Evolutionary conservation across 768 basidiomycete genomes (phyloP).

Genomic region (Tricholoma bakamatsutake): DNA sequence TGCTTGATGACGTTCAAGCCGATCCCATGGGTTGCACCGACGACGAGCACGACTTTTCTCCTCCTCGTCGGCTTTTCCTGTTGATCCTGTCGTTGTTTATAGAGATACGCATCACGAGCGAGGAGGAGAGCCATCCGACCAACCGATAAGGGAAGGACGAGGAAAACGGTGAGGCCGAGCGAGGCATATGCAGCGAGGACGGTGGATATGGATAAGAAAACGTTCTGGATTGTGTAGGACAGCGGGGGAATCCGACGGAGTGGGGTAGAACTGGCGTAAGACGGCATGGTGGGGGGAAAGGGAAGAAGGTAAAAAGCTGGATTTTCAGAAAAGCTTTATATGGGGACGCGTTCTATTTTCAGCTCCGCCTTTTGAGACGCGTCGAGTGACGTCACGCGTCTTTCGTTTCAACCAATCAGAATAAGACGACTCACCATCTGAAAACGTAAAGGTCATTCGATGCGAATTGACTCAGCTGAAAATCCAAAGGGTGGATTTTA

Average conservation of each 20-base stretch:
- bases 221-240: not conserved
- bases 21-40: constrained; percentile 24
- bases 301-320: not conserved
- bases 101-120: not conserved
- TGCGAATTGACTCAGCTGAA: too few relatives aligned
- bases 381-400: not conserved
- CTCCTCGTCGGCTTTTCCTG: not conserved
- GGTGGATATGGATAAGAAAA: not conserved
- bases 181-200: not conserved
- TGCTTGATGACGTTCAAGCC: constrained; percentile 24
- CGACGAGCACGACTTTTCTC: constrained; percentile 21
- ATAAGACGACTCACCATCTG: too few relatives aligned
- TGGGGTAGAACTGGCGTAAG: not conserved
- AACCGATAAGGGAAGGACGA: not conserved
- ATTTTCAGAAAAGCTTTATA: not conserved
- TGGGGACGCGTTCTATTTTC: not conserved
- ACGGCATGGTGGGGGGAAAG: not conserved
- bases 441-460: too few relatives aligned
- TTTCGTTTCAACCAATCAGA: not conserved
- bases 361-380: not conserved
- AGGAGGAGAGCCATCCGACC: not conserved
- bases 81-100: not conserved
- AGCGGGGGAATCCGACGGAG: not conserved
- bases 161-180: not conserved
- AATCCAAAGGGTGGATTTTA: too few relatives aligned